A percentile compares a stretch with the other conserved stretches of the same genome.
Conservation (phyloP, 2,329 filamentous ascomycete species). For the Exophiala calicioides region DNA sequence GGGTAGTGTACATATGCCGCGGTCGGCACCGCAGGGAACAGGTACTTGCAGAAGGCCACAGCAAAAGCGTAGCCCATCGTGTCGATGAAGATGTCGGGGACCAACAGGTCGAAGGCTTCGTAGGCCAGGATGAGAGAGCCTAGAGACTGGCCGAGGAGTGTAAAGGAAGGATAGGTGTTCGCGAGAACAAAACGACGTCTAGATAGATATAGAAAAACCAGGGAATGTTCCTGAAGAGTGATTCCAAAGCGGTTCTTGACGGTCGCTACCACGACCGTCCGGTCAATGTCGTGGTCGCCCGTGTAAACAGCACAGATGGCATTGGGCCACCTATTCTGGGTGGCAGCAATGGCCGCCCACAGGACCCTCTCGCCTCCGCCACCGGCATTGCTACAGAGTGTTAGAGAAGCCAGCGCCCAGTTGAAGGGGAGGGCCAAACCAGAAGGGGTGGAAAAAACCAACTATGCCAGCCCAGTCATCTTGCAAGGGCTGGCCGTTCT, state of each 20-base stretch:
- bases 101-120: slow-evolving; percentile 88
- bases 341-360: slow-evolving; percentile 92
- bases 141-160: slow-evolving; percentile 87
- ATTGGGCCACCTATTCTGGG: slow-evolving; percentile 82
- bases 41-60: slow-evolving; percentile 74
- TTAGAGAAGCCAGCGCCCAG: slow-evolving; percentile 8
- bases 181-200: slow-evolving; percentile 84
- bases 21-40: slow-evolving; percentile 80
- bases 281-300: slow-evolving; percentile 85
- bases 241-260: slow-evolving; percentile 92
- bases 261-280: slow-evolving; percentile 72
- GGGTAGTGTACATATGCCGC: slow-evolving; percentile 97
- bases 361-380: slow-evolving; percentile 94
- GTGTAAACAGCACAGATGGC: slow-evolving; percentile 93
- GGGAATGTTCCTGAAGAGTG: slow-evolving; percentile 74
- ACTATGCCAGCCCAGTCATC: slow-evolving; percentile 79
- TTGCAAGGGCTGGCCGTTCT: slow-evolving; percentile 46
- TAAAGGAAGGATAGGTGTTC: slow-evolving; percentile 87
- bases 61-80: slow-evolving; percentile 98
- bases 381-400: slow-evolving; percentile 73
- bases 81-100: slow-evolving; percentile 92
- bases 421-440: slow-evolving; percentile 56
- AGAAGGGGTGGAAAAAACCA: slow-evolving; percentile 98
- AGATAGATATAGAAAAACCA: slow-evolving; percentile 87
- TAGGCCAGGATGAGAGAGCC: slow-evolving; percentile 85